These are phyloP conservation scores for Pisolithus microcarpus DNA, from an alignment of 768 basidiomycete species.

Conservation along the genomic window DNA sequence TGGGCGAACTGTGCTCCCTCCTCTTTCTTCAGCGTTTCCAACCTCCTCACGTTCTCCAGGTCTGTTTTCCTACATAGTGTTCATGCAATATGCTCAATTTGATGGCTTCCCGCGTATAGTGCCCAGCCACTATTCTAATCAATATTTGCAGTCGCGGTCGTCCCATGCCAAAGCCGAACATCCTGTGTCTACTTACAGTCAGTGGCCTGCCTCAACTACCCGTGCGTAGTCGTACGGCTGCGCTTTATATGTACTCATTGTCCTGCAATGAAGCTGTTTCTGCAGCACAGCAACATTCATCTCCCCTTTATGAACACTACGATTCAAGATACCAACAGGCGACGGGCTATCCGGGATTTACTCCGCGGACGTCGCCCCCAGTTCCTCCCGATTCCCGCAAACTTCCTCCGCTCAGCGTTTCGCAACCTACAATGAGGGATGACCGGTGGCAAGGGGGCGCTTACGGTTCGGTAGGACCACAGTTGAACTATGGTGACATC, in stretches of 20 bases:
- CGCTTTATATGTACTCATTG: slow-evolving; percentile 3
- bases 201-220: slow-evolving; percentile 30
- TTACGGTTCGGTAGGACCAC: slow-evolving; percentile 31
- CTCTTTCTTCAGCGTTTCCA: slow-evolving; percentile 79
- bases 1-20: slow-evolving; percentile 85
- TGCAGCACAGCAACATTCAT: slow-evolving; percentile 43
- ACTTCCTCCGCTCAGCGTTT: slow-evolving; percentile 48
- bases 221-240: slow-evolving; percentile 27
- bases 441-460: slow-evolving; percentile 43
- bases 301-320: slow-evolving; percentile 48
- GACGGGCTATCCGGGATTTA: slow-evolving; percentile 40
- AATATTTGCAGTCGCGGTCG: slow-evolving; percentile 60
- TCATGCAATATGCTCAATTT: slow-evolving; percentile 51
- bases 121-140: slow-evolving; percentile 49
- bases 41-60: slow-evolving; percentile 79
- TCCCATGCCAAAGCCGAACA: slow-evolving; percentile 56
- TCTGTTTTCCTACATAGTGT: slow-evolving; percentile 61
- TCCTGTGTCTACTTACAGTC: slow-evolving; percentile 41
- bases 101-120: slow-evolving; percentile 47
- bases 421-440: slow-evolving; percentile 35
- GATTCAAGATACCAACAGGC: slow-evolving; percentile 41
- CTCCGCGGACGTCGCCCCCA: slow-evolving; percentile 43
- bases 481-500: slow-evolving; percentile 36
- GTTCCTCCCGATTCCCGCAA: slow-evolving; percentile 46
- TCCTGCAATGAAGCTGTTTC: slow-evolving; percentile 11